Evolutionary conservation across 805 yeast species (phyloP).

Genomic region (Lachancea waltii): DNA sequence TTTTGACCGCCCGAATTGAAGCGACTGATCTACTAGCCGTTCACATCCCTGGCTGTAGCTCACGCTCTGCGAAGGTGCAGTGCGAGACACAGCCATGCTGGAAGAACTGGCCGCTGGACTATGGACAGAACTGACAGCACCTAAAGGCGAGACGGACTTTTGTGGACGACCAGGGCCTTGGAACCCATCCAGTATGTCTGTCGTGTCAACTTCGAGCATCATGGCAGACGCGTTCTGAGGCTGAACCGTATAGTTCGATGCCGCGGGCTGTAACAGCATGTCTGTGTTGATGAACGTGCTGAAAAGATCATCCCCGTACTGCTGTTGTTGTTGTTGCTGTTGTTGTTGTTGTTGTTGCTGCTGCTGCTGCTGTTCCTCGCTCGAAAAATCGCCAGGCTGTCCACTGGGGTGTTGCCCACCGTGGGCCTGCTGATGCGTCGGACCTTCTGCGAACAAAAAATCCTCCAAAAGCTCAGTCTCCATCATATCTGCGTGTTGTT

Average conservation of each 20-base stretch:
- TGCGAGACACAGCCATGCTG: not conserved
- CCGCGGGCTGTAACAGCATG: constrained; percentile 12
- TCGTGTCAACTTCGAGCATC: constrained; percentile 1
- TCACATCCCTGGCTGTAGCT: constrained; percentile 14
- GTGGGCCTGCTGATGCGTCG: constrained; percentile 6
- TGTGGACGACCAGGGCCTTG: not conserved
- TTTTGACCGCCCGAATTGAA: constrained; percentile 21
- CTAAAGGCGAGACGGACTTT: not conserved
- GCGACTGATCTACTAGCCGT: constrained; percentile 15
- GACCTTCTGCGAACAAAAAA: constrained; percentile 19
- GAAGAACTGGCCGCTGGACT: not conserved
- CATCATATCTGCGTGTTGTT: constrained; percentile 13
- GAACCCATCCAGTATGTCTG: constrained; percentile 2
- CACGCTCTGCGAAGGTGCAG: constrained; percentile 1
- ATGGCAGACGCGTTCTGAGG: constrained; percentile 5
- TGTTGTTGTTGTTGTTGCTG: constrained; percentile 3
- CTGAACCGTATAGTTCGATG: constrained; percentile 8
- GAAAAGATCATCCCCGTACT: constrained; percentile 19
- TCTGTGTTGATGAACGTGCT: constrained; percentile 23
- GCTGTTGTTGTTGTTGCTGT: not conserved
- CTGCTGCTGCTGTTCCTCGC: constrained; percentile 1
- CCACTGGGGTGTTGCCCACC: no score
- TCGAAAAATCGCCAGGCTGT: no score
- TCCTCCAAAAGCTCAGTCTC: constrained; percentile 27
- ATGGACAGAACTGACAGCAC: not conserved